Evolutionary conservation across 169 alveolate genomes (phyloP).

Genomic region (Plasmodium falciparum): DNA sequence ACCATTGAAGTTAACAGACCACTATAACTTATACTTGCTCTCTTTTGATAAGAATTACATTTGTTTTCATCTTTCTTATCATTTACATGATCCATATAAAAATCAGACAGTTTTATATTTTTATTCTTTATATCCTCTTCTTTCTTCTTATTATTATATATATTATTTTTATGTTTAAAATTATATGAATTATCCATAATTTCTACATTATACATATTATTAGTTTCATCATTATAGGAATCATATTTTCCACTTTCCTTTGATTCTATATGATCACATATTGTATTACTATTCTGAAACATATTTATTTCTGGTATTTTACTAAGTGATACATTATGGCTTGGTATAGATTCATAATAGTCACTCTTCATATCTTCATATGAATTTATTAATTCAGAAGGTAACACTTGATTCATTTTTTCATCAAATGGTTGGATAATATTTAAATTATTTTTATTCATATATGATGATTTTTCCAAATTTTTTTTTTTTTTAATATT

Average conservation of each 20-base stretch:
- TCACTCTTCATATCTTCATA: neutral
- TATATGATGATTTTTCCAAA: too few species aligned
- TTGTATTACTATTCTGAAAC: neutral
- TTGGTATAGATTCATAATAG: neutral
- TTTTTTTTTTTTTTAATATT: too few species aligned
- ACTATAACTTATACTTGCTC: constrained; percentile 44
- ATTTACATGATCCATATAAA: neutral
- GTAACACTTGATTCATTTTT: too few species aligned
- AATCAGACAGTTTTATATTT: neutral
- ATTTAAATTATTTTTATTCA: too few species aligned
- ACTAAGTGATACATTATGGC: neutral
- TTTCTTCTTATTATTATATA: neutral
- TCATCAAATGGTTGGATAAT: too few species aligned
- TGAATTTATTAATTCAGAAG: neutral
- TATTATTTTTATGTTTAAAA: neutral
- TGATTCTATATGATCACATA: neutral
- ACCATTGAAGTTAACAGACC: constrained; percentile 74
- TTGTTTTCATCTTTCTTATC: neutral
- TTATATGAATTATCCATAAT: neutral
- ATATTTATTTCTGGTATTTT: neutral
- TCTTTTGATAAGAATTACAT: constrained; percentile 16
- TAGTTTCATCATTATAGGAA: neutral
- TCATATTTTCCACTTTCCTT: neutral
- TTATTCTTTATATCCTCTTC: neutral
- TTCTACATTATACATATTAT: neutral